These are phyloP conservation scores for Suhomyces sp. DNA, from an alignment of 805 yeast species.

Conservation along the genomic window DNA sequence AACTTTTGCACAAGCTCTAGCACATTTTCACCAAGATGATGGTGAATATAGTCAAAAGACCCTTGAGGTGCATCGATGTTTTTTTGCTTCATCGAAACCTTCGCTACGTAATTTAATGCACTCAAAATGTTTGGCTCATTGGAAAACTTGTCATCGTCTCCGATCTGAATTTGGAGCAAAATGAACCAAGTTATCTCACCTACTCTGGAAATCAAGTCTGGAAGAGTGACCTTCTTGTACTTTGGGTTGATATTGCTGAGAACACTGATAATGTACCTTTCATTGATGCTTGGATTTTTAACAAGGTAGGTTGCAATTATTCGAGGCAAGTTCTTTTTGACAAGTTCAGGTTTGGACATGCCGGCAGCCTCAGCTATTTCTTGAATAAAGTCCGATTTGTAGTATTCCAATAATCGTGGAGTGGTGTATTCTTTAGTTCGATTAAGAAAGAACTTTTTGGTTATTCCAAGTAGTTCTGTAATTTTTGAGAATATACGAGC, in stretches of 20 bases:
- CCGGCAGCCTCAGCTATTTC: slow-evolving; percentile 56
- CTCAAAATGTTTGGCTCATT: slow-evolving; percentile 35
- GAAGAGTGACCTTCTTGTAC: slow-evolving; percentile 30
- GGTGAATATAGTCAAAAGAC: slow-evolving; percentile 23
- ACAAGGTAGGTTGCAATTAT: slow-evolving; percentile 60
- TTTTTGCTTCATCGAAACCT: slow-evolving; percentile 17
- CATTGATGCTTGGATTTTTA: slow-evolving; percentile 46
- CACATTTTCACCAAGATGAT: slow-evolving; percentile 34
- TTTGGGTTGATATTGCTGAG: slow-evolving; percentile 52
- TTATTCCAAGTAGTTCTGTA: slow-evolving; percentile 62
- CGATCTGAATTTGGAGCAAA: slow-evolving; percentile 29
- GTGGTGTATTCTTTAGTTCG: slow-evolving; percentile 72
- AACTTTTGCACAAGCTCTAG: slow-evolving; percentile 76
- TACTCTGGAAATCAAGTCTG: slow-evolving; percentile 34
- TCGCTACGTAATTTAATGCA: slow-evolving; percentile 44
- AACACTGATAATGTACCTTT: slow-evolving; percentile 48
- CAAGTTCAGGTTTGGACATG: slow-evolving; percentile 44
- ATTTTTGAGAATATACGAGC: slow-evolving; percentile 56
- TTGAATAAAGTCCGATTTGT: slow-evolving; percentile 59
- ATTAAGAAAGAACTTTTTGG: slow-evolving; percentile 57
- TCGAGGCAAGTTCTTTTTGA: slow-evolving; percentile 46
- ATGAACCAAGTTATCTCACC: slow-evolving; percentile 40
- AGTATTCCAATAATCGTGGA: slow-evolving; percentile 69
- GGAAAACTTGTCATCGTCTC: slow-evolving; percentile 25
- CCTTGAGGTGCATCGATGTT: slow-evolving; percentile 3